A percentile compares a stretch with the other conserved stretches of the same genome.
Evolutionary conservation across 352 stramenopile species (phyloP).

Genomic region (Phytophthora cryptogea): DNA sequence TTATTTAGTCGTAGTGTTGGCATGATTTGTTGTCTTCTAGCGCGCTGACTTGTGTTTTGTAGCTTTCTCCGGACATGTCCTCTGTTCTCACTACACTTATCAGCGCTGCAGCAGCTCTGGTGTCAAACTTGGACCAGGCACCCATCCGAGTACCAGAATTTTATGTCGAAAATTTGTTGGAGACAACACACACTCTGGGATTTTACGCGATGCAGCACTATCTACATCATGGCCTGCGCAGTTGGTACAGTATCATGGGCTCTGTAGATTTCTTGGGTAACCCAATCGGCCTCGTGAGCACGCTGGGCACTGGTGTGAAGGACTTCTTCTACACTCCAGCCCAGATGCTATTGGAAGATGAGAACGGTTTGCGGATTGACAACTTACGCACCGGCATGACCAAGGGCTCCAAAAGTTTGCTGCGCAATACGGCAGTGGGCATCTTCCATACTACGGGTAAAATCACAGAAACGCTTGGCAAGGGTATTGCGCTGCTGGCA

Average conservation of each 20-base stretch:
- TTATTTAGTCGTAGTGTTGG: slow-evolving; percentile 3
- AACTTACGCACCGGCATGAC: slow-evolving; percentile 90
- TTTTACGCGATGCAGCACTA: slow-evolving; percentile 91
- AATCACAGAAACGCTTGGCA: slow-evolving; percentile 89
- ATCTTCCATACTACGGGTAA: slow-evolving; percentile 92
- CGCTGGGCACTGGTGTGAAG: slow-evolving; percentile 88
- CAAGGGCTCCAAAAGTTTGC: slow-evolving; percentile 85
- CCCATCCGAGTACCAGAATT: slow-evolving; percentile 90
- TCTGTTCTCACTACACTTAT: slow-evolving; percentile 81
- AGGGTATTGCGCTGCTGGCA: slow-evolving; percentile 81
- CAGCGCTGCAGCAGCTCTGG: slow-evolving; percentile 73
- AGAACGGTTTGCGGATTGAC: slow-evolving; percentile 83
- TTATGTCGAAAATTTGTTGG: slow-evolving; percentile 88
- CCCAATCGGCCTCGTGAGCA: slow-evolving; percentile 89
- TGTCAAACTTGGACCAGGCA: slow-evolving; percentile 87
- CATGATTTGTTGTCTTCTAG: slow-evolving; percentile 4
- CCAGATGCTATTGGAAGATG: slow-evolving; percentile 91
- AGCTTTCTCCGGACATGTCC: slow-evolving; percentile 84
- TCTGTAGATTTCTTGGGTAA: slow-evolving; percentile 92
- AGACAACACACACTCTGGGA: slow-evolving; percentile 82
- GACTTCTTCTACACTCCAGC: slow-evolving; percentile 96
- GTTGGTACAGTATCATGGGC: slow-evolving; percentile 89
- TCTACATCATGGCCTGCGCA: slow-evolving; percentile 78
- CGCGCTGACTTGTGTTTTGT: slow-evolving; percentile 11
- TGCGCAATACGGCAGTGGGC: slow-evolving; percentile 86